These are phyloP conservation scores for Dendryphion nanum DNA, from an alignment of 2,329 filamentous ascomycete species.

Conservation along the genomic window DNA sequence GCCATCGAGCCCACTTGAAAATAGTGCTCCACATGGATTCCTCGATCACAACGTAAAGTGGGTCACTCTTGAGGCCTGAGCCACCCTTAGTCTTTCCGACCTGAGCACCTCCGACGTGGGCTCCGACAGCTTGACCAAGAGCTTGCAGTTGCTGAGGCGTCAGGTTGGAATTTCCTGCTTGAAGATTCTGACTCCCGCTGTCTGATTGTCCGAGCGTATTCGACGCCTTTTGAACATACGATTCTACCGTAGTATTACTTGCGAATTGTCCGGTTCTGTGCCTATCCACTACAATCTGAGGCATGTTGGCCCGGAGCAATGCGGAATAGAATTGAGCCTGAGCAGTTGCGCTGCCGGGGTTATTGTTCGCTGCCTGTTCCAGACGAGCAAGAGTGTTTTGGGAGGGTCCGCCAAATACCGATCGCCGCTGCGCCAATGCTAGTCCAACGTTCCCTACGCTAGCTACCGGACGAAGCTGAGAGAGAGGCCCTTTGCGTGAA, in stretches of 20 bases:
- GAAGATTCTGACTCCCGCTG: conserved; percentile 15
- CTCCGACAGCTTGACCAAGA: conserved; percentile 78
- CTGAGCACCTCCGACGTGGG: conserved; percentile 66
- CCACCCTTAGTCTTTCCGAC: conserved; percentile 57
- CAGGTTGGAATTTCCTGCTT: conserved; percentile 43
- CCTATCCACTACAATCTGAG: conserved; percentile 85
- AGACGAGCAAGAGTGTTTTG: conserved; percentile 72
- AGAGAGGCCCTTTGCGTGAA: conserved; percentile 33
- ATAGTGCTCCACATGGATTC: conserved; percentile 76
- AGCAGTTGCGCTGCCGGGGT: conserved; percentile 79
- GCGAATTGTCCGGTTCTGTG: conserved; percentile 86
- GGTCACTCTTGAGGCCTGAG: conserved; percentile 73
- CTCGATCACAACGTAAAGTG: conserved; percentile 94
- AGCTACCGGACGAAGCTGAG: conserved; percentile 29
- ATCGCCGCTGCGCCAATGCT: conserved; percentile 43
- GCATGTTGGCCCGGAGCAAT: conserved; percentile 87
- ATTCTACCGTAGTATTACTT: conserved; percentile 72
- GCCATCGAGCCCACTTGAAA: conserved; percentile 90
- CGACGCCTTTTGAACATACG: conserved; percentile 75
- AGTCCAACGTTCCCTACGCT: conserved; percentile 35
- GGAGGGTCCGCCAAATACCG: conserved; percentile 47
- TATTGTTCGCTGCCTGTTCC: conserved; percentile 90
- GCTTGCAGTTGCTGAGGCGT: conserved; percentile 68
- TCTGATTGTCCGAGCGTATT: conserved; percentile 55
- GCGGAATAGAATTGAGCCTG: conserved; percentile 95